A percentile compares a stretch with the other conserved stretches of the same genome.
Conservation (phyloP, 805 yeast genomes). For the Suhomyces sp. region DNA sequence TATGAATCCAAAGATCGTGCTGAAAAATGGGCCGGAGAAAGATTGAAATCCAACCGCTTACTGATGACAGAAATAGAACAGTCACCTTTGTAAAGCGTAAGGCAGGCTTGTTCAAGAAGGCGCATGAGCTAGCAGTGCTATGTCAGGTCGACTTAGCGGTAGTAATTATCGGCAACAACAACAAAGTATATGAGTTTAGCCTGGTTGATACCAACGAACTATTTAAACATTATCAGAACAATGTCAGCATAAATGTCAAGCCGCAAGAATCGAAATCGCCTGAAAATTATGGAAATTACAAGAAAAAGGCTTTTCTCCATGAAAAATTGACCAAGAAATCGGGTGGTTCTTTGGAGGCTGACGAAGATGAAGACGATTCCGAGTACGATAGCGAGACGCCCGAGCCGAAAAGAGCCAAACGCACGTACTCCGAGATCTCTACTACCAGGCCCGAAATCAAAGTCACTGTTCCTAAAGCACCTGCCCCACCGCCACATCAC, state of each 20-base stretch:
- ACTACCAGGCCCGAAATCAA: constrained; percentile 1
- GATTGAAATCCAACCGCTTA: constrained; percentile 86
- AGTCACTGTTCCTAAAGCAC: constrained; percentile 4
- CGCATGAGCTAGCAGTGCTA: constrained; percentile 80
- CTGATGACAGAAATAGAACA: constrained; percentile 82
- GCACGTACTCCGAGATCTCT: constrained; percentile 10
- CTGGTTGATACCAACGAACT: constrained; percentile 55
- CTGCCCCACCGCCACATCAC: constrained; percentile 8
- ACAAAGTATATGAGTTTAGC: constrained; percentile 80
- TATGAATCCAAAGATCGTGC: not conserved
- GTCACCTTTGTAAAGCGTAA: constrained; percentile 91
- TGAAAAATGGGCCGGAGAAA: constrained; percentile 89
- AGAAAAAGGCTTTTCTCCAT: constrained; percentile 31
- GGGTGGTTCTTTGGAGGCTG: constrained; percentile 5
- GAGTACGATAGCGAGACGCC: constrained; percentile 36
- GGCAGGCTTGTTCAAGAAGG: constrained; percentile 88
- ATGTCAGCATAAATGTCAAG: constrained; percentile 4
- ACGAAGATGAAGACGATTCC: constrained; percentile 19
- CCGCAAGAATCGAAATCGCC: constrained; percentile 65
- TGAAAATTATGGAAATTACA: constrained; percentile 61
- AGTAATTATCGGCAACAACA: constrained; percentile 77
- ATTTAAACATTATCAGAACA: constrained; percentile 15
- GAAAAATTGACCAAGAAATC: constrained; percentile 12
- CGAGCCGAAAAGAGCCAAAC: constrained; percentile 32
- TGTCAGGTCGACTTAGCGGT: constrained; percentile 94